phyloP scores from a whole-genome alignment of 2,329 filamentous ascomycete species.

The Colletotrichum melonis region DNA sequence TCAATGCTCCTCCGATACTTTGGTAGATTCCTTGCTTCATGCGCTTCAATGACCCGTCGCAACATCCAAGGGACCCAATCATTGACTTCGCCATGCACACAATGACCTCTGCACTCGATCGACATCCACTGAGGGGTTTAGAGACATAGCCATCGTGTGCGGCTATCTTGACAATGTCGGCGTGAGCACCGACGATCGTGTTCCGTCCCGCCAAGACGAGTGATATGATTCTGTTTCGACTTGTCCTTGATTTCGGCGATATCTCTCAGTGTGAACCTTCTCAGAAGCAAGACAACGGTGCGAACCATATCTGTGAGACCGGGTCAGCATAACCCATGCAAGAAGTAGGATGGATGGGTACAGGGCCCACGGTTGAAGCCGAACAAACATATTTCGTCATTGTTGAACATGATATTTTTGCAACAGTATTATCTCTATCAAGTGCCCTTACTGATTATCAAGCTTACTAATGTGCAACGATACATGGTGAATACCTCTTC shows the following conservation, averaged over 20 bases:
- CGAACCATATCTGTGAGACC: slow-evolving; percentile 44
- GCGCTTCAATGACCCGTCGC: slow-evolving; percentile 2
- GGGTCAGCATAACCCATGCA: neutral
- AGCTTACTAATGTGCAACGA: too few relatives aligned
- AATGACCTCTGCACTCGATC: too few relatives aligned
- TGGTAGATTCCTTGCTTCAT: neutral
- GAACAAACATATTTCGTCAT: slow-evolving; percentile 53
- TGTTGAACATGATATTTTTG: slow-evolving; percentile 16
- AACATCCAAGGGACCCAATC: slow-evolving; percentile 4
- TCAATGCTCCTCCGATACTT: too few relatives aligned
- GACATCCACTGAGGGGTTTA: too few relatives aligned
- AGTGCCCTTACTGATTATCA: too few relatives aligned
- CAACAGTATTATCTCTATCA: slow-evolving; percentile 11
- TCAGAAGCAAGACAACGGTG: slow-evolving; percentile 50
- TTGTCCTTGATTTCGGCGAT: too few relatives aligned
- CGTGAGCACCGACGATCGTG: too few relatives aligned
- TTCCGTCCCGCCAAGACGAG: too few relatives aligned
- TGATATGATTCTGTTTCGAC: too few relatives aligned
- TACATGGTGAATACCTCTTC: too few relatives aligned
- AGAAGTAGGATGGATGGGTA: neutral
- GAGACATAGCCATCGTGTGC: too few relatives aligned
- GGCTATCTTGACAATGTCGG: too few relatives aligned
- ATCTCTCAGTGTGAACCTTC: neutral
- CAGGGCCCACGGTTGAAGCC: slow-evolving; percentile 53
- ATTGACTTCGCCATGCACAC: slow-evolving; percentile 1